Percentiles rank a stretch among this genome's conserved stretches.
phyloP scores from a whole-genome alignment of 768 basidiomycete genomes.

The Agrocybe pediades region DNA sequence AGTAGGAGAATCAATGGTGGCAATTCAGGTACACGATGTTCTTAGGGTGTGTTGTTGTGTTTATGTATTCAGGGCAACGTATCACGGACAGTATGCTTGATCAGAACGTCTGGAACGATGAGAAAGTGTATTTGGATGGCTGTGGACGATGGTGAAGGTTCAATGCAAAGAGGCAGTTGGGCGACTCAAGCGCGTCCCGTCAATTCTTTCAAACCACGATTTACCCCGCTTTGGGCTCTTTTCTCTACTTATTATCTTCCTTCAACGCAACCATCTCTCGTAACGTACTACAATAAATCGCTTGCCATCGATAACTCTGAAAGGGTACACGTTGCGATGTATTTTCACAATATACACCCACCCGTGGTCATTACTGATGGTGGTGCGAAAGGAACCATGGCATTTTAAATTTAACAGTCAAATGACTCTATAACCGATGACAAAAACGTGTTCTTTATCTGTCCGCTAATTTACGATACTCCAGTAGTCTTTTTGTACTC shows the following conservation, averaged over 20 bases:
- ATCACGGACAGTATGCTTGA: slow-evolving; percentile 11
- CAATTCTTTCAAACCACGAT: slow-evolving; percentile 13
- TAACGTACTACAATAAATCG: not conserved
- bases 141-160: slow-evolving; percentile 13
- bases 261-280: slow-evolving; percentile 3
- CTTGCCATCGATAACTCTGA: not conserved
- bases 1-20: slow-evolving; percentile 72
- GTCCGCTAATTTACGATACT: not conserved
- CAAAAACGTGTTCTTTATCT: slow-evolving; percentile 13
- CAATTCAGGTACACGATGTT: slow-evolving; percentile 18
- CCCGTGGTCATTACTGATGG: not conserved
- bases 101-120: slow-evolving; percentile 7
- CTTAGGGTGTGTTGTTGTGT: slow-evolving; percentile 11
- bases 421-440: slow-evolving; percentile 1
- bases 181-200: slow-evolving; percentile 17
- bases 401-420: not conserved
- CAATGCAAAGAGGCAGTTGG: slow-evolving; percentile 12
- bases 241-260: slow-evolving; percentile 8
- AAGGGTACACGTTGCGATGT: slow-evolving; percentile 1
- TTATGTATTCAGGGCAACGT: slow-evolving; percentile 2
- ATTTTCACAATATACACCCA: not conserved
- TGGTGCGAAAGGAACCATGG: slow-evolving; percentile 1
- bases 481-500: too few species aligned
- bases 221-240: slow-evolving; percentile 19
- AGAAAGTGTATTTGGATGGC: slow-evolving; percentile 9